Conservation (phyloP, 768 basidiomycete genomes). For the Cyclocybe cylindracea region DNA sequence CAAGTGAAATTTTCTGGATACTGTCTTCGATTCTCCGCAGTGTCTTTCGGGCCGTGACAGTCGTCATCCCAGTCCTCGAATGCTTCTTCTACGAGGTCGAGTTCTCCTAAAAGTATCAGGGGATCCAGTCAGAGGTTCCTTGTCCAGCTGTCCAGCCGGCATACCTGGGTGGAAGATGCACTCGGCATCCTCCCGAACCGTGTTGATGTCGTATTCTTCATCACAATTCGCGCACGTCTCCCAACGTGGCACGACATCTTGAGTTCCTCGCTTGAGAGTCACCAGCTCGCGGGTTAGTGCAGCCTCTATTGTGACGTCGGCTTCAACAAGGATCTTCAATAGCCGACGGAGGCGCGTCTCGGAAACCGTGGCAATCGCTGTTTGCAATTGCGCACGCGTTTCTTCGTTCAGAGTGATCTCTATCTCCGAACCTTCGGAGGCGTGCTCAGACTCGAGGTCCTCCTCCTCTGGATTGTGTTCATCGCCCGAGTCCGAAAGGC, state of each 20-base stretch:
- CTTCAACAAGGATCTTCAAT: slow-evolving; percentile 36
- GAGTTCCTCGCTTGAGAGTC: slow-evolving; percentile 34
- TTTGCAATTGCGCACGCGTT: slow-evolving; percentile 42
- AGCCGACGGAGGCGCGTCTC: slow-evolving; percentile 45
- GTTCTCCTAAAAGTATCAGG: slow-evolving; percentile 32
- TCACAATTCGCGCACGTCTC: slow-evolving; percentile 48
- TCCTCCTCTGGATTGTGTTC: slow-evolving; percentile 21
- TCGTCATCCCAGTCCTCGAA: slow-evolving; percentile 51
- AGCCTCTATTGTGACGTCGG: slow-evolving; percentile 41
- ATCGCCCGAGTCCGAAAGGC: slow-evolving; percentile 32
- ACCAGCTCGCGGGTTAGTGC: slow-evolving; percentile 46
- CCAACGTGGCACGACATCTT: slow-evolving; percentile 43
- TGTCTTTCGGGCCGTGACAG: slow-evolving; percentile 48
- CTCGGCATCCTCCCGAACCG: slow-evolving; percentile 36
- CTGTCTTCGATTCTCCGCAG: slow-evolving; percentile 33
- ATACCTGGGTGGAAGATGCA: slow-evolving; percentile 55
- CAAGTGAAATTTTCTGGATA: slow-evolving; percentile 52
- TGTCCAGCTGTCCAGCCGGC: not conserved
- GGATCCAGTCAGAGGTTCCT: not conserved
- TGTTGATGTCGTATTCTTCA: slow-evolving; percentile 45
- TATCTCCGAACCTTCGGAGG: slow-evolving; percentile 32
- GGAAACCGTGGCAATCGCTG: slow-evolving; percentile 42
- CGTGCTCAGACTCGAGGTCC: slow-evolving; percentile 17
- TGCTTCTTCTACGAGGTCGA: slow-evolving; percentile 38
- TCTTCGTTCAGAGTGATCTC: slow-evolving; percentile 38